Evolutionary conservation across 352 stramenopile genomes (phyloP).

Genomic region (Pseudoperonospora humuli): DNA sequence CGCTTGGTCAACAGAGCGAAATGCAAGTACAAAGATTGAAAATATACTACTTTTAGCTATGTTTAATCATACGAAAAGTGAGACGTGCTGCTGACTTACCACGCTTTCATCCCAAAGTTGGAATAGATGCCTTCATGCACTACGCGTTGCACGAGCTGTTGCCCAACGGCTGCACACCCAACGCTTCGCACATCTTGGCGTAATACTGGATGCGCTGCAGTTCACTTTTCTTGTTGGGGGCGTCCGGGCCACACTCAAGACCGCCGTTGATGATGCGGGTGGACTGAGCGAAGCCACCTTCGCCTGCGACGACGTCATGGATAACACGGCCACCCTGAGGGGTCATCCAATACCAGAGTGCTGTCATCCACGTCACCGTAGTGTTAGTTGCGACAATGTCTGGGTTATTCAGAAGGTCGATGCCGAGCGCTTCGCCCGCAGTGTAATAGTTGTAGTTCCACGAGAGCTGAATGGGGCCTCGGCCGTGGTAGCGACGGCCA

Average conservation of each 20-base stretch:
- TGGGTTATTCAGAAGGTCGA: conserved; percentile 34
- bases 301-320: conserved; percentile 30
- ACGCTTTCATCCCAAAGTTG: no score
- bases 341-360: conserved; percentile 51
- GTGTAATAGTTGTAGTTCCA: conserved; percentile 57
- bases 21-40: no score
- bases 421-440: conserved; percentile 23
- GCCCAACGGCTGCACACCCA: conserved; percentile 25
- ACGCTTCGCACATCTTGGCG: conserved; percentile 19
- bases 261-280: conserved; percentile 45
- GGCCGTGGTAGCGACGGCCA: conserved; percentile 40
- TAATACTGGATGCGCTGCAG: conserved; percentile 30
- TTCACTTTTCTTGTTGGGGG: conserved; percentile 30
- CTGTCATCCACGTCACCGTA: conserved; percentile 35
- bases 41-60: no score
- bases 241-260: conserved; percentile 32
- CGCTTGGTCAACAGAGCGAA: no score
- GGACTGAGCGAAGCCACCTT: conserved; percentile 31
- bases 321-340: conserved; percentile 33
- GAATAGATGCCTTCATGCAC: no score
- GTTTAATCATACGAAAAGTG: no score
- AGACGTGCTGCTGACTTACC: no score
- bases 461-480: conserved; percentile 40
- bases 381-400: conserved; percentile 32
- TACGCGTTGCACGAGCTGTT: conserved; percentile 34